Percentiles rank a stretch among this genome's conserved stretches.
Conservation (phyloP, 495 filamentous ascomycete species). For the Barbatosphaeria neglecta region DNA sequence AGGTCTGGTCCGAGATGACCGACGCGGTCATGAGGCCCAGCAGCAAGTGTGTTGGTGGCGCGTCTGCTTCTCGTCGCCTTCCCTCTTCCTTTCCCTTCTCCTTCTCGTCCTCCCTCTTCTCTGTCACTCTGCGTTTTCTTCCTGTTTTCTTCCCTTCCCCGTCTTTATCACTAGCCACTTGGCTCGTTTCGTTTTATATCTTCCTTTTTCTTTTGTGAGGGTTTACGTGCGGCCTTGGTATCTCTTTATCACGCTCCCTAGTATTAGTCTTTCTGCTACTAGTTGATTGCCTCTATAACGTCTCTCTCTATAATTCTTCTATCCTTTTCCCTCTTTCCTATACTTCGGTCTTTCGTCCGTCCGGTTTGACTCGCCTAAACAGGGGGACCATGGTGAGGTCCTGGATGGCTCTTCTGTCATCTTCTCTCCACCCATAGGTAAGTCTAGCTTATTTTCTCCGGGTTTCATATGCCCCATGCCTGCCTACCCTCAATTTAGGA, state of each 20-base stretch:
- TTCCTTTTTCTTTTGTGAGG: no score
- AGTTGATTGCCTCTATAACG: neutral
- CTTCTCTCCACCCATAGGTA: conserved; percentile 20
- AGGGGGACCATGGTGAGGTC: conserved; percentile 24
- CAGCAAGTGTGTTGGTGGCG: neutral
- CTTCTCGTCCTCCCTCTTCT: conserved; percentile 1
- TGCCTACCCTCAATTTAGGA: no score
- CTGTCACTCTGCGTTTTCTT: neutral
- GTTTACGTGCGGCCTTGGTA: no score
- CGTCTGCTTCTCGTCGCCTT: neutral
- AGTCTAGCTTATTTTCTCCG: conserved; percentile 6
- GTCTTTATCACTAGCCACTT: neutral
- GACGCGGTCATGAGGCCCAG: neutral
- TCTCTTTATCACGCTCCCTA: neutral
- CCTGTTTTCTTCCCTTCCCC: neutral
- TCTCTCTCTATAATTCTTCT: neutral
- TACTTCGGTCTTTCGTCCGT: neutral
- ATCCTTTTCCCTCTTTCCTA: neutral
- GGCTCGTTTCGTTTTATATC: neutral
- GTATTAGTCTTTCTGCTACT: neutral
- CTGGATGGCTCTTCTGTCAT: conserved; percentile 24
- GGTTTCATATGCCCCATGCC: neutral
- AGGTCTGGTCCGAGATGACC: neutral
- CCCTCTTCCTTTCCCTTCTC: neutral
- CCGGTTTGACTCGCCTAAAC: neutral